Evolutionary conservation across 805 yeast genomes (phyloP).

Genomic region (Phaffomyces opuntiae): DNA sequence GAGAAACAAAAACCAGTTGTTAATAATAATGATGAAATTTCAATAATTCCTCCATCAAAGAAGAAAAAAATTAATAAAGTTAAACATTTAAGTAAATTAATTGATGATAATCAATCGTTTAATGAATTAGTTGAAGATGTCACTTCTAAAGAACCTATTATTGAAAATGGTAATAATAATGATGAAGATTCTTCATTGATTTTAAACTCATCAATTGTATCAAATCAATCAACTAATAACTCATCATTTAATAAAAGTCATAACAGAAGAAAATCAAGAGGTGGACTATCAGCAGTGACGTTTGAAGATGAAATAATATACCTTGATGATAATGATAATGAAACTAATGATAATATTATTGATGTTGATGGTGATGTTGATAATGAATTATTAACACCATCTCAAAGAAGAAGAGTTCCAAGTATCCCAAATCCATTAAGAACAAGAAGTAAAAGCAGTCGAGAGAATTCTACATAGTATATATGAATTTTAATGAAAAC

Average conservation of each 20-base stretch:
- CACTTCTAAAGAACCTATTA: slow-evolving; percentile 14
- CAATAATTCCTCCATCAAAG: background rate
- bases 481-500: background rate
- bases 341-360: too few species aligned
- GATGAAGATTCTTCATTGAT: slow-evolving; percentile 1
- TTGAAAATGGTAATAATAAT: slow-evolving; percentile 9
- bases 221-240: background rate
- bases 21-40: too few species aligned
- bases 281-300: slow-evolving; percentile 20
- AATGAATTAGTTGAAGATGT: slow-evolving; percentile 18
- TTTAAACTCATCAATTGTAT: background rate
- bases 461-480: slow-evolving; percentile 17
- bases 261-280: slow-evolving; percentile 22
- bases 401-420: slow-evolving; percentile 23
- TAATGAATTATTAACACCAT: slow-evolving; percentile 11
- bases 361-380: background rate
- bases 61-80: slow-evolving; percentile 1
- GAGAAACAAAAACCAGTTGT: background rate
- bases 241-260: slow-evolving; percentile 12
- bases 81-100: background rate
- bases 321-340: background rate
- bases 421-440: slow-evolving; percentile 21
- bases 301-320: slow-evolving; percentile 13
- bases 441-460: slow-evolving; percentile 22
- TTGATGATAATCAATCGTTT: slow-evolving; percentile 5